These are phyloP conservation scores for Penicillium subrubescens DNA, from an alignment of 495 filamentous ascomycete genomes.

Conservation along the genomic window DNA sequence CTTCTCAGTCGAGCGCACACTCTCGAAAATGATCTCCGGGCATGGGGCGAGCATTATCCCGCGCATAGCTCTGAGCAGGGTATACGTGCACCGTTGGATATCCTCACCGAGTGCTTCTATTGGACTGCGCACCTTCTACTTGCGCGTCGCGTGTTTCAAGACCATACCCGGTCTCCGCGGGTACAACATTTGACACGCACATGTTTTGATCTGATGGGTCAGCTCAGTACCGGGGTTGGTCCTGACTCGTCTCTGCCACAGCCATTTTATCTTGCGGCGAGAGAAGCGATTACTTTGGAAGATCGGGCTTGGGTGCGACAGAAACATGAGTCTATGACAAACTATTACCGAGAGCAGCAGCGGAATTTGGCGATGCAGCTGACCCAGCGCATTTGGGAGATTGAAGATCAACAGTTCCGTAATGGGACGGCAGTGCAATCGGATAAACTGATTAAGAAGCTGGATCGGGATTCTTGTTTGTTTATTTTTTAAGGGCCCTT, in stretches of 20 bases:
- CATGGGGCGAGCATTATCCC: constrained; percentile 19
- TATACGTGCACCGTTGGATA: constrained; percentile 22
- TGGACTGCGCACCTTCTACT: constrained; percentile 35
- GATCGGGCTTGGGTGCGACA: constrained; percentile 29
- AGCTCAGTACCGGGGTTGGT: constrained; percentile 28
- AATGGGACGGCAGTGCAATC: constrained; percentile 6
- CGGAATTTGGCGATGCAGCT: constrained; percentile 30
- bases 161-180: constrained; percentile 24
- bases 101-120: constrained; percentile 34
- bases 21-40: constrained; percentile 28
- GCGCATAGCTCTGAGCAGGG: neutral
- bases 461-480: constrained; percentile 26
- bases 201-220: constrained; percentile 32
- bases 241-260: constrained; percentile 34
- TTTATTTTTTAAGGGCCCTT: constrained; percentile 27
- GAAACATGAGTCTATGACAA: constrained; percentile 34
- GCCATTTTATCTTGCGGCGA: constrained; percentile 31
- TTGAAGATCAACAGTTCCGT: constrained; percentile 10
- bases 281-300: constrained; percentile 23
- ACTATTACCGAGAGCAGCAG: constrained; percentile 33
- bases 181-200: constrained; percentile 30
- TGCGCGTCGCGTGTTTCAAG: constrained; percentile 29
- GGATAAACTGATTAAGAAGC: constrained; percentile 17
- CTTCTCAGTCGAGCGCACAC: constrained; percentile 18
- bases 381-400: constrained; percentile 29